These are phyloP conservation scores for Bacidia rubella DNA, from an alignment of 495 filamentous ascomycete genomes.

Conservation along the genomic window DNA sequence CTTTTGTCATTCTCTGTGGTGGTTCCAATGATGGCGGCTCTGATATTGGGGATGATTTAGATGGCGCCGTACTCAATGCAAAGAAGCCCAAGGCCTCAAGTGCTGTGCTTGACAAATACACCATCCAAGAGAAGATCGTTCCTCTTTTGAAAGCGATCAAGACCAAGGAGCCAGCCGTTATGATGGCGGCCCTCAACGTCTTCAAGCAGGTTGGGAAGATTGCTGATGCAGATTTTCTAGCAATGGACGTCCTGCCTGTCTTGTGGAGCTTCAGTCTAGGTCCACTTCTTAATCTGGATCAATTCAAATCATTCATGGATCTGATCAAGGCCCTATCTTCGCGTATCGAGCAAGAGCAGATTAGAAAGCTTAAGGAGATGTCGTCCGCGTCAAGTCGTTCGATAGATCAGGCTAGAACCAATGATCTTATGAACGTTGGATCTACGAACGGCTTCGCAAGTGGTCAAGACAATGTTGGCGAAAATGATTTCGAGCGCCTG, in stretches of 20 bases:
- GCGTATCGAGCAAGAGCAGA: slow-evolving; percentile 77
- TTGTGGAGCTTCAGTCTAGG: slow-evolving; percentile 89
- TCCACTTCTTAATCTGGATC: slow-evolving; percentile 68
- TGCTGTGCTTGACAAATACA: slow-evolving; percentile 88
- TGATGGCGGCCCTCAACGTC: slow-evolving; percentile 84
- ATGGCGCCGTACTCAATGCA: slow-evolving; percentile 41
- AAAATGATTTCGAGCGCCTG: slow-evolving; percentile 71
- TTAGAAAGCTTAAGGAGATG: slow-evolving; percentile 72
- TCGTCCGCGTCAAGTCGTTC: slow-evolving; percentile 23
- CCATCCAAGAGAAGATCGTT: slow-evolving; percentile 90
- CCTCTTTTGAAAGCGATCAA: slow-evolving; percentile 86
- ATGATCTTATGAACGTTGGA: slow-evolving; percentile 28
- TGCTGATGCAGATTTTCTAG: slow-evolving; percentile 85
- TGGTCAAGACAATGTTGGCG: slow-evolving; percentile 32
- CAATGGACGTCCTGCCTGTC: slow-evolving; percentile 75
- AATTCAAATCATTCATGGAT: slow-evolving; percentile 80
- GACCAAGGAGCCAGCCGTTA: slow-evolving; percentile 92
- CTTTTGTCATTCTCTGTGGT: slow-evolving; percentile 80
- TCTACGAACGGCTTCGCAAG: slow-evolving; percentile 20
- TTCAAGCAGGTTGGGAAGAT: slow-evolving; percentile 67
- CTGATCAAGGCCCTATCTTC: slow-evolving; percentile 69
- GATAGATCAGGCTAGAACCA: slow-evolving; percentile 23
- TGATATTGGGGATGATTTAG: slow-evolving; percentile 51
- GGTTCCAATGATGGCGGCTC: slow-evolving; percentile 33
- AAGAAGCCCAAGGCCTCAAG: slow-evolving; percentile 41